These are phyloP conservation scores for Salicornia ramosissima DNA, from an alignment of 148 eudicot genomes.

Conservation along the genomic window DNA sequence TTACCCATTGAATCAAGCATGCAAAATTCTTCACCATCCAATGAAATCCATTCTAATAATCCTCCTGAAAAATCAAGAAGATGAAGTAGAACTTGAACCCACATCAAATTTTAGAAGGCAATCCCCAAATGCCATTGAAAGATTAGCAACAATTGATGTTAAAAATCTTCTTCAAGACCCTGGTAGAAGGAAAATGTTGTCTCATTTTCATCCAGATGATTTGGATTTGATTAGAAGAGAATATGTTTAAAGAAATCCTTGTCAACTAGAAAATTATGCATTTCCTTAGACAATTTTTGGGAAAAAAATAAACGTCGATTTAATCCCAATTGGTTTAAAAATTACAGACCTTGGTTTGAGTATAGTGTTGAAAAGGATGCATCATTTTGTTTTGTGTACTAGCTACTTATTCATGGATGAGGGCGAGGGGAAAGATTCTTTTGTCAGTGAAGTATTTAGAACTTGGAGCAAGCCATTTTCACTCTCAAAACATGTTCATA, in stretches of 20 bases:
- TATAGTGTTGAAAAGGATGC: slow-evolving; percentile 1
- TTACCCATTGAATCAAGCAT: no score
- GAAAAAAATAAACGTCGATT: background rate
- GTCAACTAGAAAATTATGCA: background rate
- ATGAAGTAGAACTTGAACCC: no score
- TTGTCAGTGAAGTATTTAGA: background rate
- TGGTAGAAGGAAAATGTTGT: background rate
- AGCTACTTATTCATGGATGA: background rate
- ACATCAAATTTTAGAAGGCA: no score
- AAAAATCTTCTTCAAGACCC: no score
- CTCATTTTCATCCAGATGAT: no score
- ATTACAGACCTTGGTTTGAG: background rate
- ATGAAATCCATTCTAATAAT: no score
- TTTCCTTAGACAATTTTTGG: background rate
- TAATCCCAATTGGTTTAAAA: background rate
- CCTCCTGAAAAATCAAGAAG: no score
- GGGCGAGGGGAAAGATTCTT: no score
- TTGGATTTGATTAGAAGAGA: no score
- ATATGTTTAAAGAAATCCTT: background rate
- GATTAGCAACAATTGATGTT: background rate
- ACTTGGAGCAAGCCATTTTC: background rate
- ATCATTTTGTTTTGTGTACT: background rate
- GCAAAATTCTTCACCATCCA: no score
- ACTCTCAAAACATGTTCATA: no score
- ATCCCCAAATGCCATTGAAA: no score